A percentile compares a stretch with the other conserved stretches of the same genome.
phyloP scores from a whole-genome alignment of 192 early-diverging fungal genomes.

The Podila horticola region DNA sequence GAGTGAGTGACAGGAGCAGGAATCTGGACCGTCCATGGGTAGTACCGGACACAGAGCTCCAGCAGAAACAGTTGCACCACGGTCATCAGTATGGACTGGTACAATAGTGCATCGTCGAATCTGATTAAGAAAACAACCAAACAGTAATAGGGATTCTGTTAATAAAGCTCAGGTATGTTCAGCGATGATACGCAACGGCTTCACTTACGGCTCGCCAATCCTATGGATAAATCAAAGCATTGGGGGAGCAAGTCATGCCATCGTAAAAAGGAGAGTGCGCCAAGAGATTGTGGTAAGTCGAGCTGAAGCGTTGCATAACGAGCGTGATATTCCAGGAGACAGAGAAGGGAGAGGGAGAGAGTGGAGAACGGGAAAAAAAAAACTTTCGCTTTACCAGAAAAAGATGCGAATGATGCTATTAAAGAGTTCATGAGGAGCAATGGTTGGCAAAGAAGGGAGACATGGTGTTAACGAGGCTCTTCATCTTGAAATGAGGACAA shows the following conservation, averaged over 20 bases:
- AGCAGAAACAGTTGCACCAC: constrained; percentile 59
- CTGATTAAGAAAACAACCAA: constrained; percentile 31
- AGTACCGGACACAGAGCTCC: constrained; percentile 57
- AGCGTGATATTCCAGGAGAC: neutral
- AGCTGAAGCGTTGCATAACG: neutral
- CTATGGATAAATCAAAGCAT: constrained; percentile 10
- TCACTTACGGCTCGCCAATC: constrained; percentile 50
- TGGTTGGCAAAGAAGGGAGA: neutral
- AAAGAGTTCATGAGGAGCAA: neutral
- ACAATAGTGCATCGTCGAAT: constrained; percentile 62
- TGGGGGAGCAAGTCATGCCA: constrained; percentile 1
- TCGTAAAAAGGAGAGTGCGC: neutral
- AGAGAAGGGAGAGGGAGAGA: neutral
- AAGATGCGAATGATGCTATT: constrained; percentile 47
- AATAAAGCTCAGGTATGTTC: neutral
- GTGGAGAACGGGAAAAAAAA: neutral
- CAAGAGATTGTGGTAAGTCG: constrained; percentile 5
- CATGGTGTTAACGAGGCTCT: neutral
- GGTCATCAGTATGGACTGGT: constrained; percentile 69
- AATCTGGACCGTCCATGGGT: constrained; percentile 46
- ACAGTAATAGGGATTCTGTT: neutral
- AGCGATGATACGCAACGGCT: neutral
- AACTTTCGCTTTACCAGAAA: constrained; percentile 31
- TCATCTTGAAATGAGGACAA: neutral
- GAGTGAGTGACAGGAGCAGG: constrained; percentile 33